These are phyloP conservation scores for Podospora fimiseda DNA, from an alignment of 495 filamentous ascomycete species.

Conservation along the genomic window DNA sequence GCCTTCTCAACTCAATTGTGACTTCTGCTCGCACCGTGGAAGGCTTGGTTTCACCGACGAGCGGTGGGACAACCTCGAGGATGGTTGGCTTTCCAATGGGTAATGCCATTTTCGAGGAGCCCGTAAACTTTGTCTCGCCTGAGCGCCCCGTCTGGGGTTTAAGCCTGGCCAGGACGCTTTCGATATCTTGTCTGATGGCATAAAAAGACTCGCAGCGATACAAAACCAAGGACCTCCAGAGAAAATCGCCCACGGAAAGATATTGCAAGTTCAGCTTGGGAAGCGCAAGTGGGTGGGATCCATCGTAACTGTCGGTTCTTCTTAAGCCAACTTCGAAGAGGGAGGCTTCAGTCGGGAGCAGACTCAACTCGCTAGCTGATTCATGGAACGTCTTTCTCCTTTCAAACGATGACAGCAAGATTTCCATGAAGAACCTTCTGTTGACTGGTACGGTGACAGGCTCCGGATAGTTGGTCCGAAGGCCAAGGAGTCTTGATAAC, in stretches of 20 bases:
- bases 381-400: slow-evolving; percentile 80
- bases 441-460: slow-evolving; percentile 54
- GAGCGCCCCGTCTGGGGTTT: slow-evolving; percentile 59
- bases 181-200: slow-evolving; percentile 85
- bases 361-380: slow-evolving; percentile 56
- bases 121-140: slow-evolving; percentile 65
- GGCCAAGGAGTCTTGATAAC: slow-evolving; percentile 63
- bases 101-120: slow-evolving; percentile 87
- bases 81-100: slow-evolving; percentile 82
- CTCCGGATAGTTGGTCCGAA: slow-evolving; percentile 74
- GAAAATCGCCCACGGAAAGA: slow-evolving; percentile 87
- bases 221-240: slow-evolving; percentile 86
- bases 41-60: slow-evolving; percentile 81
- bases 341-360: slow-evolving; percentile 74
- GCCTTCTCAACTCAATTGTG: slow-evolving; percentile 72
- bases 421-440: slow-evolving; percentile 66
- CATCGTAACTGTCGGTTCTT: slow-evolving; percentile 83
- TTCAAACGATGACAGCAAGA: slow-evolving; percentile 72
- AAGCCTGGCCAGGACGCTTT: slow-evolving; percentile 71
- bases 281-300: slow-evolving; percentile 80
- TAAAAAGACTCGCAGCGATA: slow-evolving; percentile 92
- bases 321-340: slow-evolving; percentile 84
- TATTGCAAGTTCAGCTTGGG: slow-evolving; percentile 96
- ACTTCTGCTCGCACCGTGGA: slow-evolving; percentile 83
- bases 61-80: slow-evolving; percentile 74